Conservation (phyloP, 306 rosid species). For the Purshia tridentata region DNA sequence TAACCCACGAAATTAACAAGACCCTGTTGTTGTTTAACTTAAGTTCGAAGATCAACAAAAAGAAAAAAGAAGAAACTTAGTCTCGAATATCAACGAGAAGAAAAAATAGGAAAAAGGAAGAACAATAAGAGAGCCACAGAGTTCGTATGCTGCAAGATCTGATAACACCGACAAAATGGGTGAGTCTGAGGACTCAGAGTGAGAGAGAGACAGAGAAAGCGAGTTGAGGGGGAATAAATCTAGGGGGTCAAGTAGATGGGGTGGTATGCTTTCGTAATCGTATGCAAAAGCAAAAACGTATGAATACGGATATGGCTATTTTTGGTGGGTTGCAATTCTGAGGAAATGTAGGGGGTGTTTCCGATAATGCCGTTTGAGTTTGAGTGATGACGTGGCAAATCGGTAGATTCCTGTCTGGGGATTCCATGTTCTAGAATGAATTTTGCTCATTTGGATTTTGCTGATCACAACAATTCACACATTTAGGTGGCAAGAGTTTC, state of each 20-base stretch:
- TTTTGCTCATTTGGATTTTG: not conserved
- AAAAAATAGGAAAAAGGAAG: slow-evolving; percentile 14
- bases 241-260: slow-evolving; percentile 30
- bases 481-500: not conserved
- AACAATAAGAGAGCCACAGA: slow-evolving; percentile 22
- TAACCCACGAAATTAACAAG: not conserved
- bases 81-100: slow-evolving; percentile 16
- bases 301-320: slow-evolving; percentile 27
- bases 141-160: slow-evolving; percentile 56
- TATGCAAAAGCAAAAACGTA: slow-evolving; percentile 36
- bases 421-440: not conserved
- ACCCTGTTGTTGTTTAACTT: not conserved
- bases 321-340: not conserved
- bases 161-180: slow-evolving; percentile 65
- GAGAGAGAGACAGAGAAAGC: slow-evolving; percentile 22
- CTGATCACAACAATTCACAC: not conserved
- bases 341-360: not conserved
- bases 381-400: not conserved
- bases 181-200: slow-evolving; percentile 14
- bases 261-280: slow-evolving; percentile 28
- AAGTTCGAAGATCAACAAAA: slow-evolving; percentile 14
- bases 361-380: not conserved
- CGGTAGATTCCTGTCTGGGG: not conserved
- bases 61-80: slow-evolving; percentile 23
- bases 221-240: slow-evolving; percentile 47